phyloP scores from a whole-genome alignment of 1,284 basidiomycete species.

The Leccinum fuscescens region DNA sequence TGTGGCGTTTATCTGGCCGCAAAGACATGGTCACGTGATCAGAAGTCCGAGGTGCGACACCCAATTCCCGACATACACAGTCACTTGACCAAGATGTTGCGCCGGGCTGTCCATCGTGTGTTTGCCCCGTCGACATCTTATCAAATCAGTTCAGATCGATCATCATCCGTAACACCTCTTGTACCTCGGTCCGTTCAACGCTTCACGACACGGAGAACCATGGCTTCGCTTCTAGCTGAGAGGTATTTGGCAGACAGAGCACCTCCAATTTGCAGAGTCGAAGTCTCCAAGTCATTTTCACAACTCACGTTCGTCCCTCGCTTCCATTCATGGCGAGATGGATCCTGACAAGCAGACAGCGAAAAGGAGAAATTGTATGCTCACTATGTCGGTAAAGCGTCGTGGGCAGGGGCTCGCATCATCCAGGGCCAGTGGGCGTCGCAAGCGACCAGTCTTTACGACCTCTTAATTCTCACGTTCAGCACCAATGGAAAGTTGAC shows the following conservation, averaged over 20 bases:
- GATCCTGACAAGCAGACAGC: constrained; percentile 35
- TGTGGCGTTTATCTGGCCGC: too few relatives aligned
- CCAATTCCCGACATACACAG: constrained; percentile 6
- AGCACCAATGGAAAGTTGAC: constrained; percentile 57
- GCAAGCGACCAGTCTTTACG: constrained; percentile 57
- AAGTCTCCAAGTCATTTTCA: constrained; percentile 63
- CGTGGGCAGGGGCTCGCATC: constrained; percentile 80
- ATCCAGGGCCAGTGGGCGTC: constrained; percentile 81
- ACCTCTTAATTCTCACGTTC: constrained; percentile 69
- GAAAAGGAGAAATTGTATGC: constrained; percentile 75
- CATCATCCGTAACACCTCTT: neutral
- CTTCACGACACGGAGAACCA: constrained; percentile 21
- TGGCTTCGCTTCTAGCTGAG: constrained; percentile 45
- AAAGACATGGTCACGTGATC: constrained; percentile 3
- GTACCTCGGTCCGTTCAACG: neutral
- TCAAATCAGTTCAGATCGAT: constrained; percentile 18
- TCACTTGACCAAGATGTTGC: constrained; percentile 8
- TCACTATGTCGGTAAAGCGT: constrained; percentile 64
- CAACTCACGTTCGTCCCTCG: constrained; percentile 53
- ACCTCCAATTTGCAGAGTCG: constrained; percentile 67
- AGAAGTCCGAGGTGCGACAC: constrained; percentile 1
- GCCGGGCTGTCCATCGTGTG: constrained; percentile 6
- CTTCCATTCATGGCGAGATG: neutral
- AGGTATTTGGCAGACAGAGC: constrained; percentile 68
- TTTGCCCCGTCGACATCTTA: constrained; percentile 12